These are phyloP conservation scores for Beverwykella pulmonaria DNA, from an alignment of 495 filamentous ascomycete species.

Conservation along the genomic window DNA sequence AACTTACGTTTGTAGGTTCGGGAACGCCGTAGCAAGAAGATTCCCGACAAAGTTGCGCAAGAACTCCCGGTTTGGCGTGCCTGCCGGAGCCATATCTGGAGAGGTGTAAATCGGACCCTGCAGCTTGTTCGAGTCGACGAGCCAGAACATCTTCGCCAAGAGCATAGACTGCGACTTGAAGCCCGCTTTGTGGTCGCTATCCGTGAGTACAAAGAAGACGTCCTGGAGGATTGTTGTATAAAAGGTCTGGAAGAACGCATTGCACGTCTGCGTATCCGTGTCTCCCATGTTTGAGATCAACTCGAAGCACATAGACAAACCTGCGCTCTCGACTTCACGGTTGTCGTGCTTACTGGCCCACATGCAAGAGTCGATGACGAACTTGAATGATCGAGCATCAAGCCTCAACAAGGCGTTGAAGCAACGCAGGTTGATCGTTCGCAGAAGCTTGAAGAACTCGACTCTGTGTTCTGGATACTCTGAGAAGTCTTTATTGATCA, in stretches of 20 bases:
- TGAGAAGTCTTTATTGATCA: conserved; percentile 99
- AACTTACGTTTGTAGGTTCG: conserved; percentile 86
- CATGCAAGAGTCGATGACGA: conserved; percentile 98
- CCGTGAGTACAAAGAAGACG: conserved; percentile 96
- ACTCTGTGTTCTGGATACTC: conserved; percentile 98
- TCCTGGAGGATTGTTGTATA: conserved; percentile 94
- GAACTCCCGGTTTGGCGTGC: conserved; percentile 89
- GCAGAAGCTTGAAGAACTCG: conserved; percentile 94
- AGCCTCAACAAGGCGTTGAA: conserved; percentile 92
- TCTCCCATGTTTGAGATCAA: conserved; percentile 97
- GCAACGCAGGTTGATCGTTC: conserved; percentile 94
- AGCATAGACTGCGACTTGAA: conserved; percentile 97
- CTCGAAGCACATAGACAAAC: conserved; percentile 98
- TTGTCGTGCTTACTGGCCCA: conserved; percentile 99
- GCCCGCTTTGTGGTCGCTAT: conserved; percentile 97
- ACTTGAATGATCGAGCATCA: conserved; percentile 95
- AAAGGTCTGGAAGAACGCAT: conserved; percentile 96
- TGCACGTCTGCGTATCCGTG: conserved; percentile 80
- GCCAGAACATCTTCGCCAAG: conserved; percentile 93
- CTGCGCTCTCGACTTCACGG: conserved; percentile 93
- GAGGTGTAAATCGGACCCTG: conserved; percentile 80
- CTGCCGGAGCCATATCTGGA: conserved; percentile 75
- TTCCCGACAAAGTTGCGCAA: conserved; percentile 80
- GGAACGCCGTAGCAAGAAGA: conserved; percentile 87
- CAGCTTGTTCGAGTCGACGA: conserved; percentile 83